Base-by-base conservation (phyloP, 768 basidiomycete species). In the Crassisporium funariophilum region DNA sequence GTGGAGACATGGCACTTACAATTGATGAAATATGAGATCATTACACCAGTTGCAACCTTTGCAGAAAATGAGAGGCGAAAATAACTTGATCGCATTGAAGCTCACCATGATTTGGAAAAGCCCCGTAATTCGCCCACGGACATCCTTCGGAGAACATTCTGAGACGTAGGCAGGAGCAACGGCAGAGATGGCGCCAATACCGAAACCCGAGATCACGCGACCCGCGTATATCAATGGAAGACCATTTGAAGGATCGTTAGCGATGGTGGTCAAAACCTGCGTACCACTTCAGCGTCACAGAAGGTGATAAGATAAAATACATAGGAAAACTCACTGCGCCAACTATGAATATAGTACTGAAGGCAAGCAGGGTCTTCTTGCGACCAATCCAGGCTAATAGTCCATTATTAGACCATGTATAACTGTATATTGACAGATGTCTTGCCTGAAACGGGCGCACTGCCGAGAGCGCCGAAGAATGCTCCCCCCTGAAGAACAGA, bases 401-500 rank as follows among this genome's bases (percentile, higher is more conserved):
- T 16, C 19, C 29, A 13, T 13, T 12, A 4, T 44, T 17, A 23
- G 15, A 36, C 35, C 31, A 27, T 25, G n/a, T 11, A 19, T 21
- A 23, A 23, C 41, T 8, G 38, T 29, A n/a, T 21, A 25, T 7
- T 48, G 35, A 38, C n/a, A n/a, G n/a, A 38, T n/a, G n/a, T 68
- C 74, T 40, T 47, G 88, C 88, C 69, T 9, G 87, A 87, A 34
- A 87, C 57, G 0, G 84, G 85, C 1, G 86, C 85, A 54, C 83
- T 84, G 7, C 78, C 77, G 5, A 95, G 63, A 11, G 91, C 88
- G 46, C 91, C 92, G 59, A 93, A 93, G 76, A 93, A 92, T 1
- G 89, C 88, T 9, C 90, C 90, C 4, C 83, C 88, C 60, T 93
- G 91, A 8, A 94, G 75, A 4, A 93, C 88, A 3, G 91, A 89